phyloP scores from a whole-genome alignment of 2,329 filamentous ascomycete species.

The Beauveria bassiana region DNA sequence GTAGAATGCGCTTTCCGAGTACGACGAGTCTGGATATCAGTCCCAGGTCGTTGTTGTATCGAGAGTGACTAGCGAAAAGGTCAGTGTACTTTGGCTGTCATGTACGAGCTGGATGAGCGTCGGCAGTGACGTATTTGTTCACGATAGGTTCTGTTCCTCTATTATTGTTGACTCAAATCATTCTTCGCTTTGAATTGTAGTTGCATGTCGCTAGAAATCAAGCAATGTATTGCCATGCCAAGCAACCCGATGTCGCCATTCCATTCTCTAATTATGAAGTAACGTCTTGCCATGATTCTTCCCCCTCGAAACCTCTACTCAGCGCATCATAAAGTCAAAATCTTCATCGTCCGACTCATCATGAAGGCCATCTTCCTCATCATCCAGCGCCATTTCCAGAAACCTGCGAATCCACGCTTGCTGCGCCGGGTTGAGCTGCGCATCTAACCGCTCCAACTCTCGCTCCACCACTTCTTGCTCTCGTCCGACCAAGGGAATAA shows the following conservation, averaged over 20 bases:
- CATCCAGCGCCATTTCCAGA: conserved; percentile 45
- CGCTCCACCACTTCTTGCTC: not conserved
- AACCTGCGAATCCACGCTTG: conserved; percentile 48
- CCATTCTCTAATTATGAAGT: not conserved
- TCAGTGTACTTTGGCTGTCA: too few species aligned
- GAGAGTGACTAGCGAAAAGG: too few species aligned
- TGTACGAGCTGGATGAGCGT: too few species aligned
- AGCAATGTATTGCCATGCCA: not conserved
- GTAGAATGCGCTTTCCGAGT: too few species aligned
- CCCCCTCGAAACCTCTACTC: not conserved
- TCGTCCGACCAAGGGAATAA: conserved; percentile 11
- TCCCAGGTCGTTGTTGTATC: too few species aligned
- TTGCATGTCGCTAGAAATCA: not conserved
- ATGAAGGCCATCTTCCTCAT: conserved; percentile 43
- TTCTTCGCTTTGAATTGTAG: not conserved
- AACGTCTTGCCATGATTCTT: not conserved
- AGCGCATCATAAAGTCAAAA: conserved; percentile 15
- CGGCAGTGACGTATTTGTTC: too few species aligned
- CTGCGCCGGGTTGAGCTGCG: conserved; percentile 36
- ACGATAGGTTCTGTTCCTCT: too few species aligned
- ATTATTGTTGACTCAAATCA: too few species aligned
- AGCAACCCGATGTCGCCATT: not conserved
- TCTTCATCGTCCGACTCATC: conserved; percentile 32
- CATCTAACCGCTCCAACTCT: conserved; percentile 10
- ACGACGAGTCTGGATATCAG: too few species aligned